Conservation (phyloP, 371 early-diverging fungal species). For the Blakeslea trispora region DNA sequence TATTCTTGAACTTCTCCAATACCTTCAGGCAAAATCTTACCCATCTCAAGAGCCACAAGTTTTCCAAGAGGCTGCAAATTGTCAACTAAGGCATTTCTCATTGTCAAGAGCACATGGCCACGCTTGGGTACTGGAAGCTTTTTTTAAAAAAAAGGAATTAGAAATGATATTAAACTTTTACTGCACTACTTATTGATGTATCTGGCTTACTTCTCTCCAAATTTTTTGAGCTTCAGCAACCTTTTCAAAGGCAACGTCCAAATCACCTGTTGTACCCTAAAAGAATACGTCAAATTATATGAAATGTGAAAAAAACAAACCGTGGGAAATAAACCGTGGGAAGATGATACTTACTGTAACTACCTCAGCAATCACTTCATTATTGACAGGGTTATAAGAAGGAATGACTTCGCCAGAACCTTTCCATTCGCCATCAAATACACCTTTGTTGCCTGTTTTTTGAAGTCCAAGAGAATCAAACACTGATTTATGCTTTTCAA, state of each 20-base stretch:
- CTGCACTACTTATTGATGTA: too few relatives aligned
- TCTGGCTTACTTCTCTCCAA: constrained; percentile 64
- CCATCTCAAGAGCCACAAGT: constrained; percentile 93
- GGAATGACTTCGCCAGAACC: constrained; percentile 78
- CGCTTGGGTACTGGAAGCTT: constrained; percentile 86
- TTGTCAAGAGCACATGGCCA: constrained; percentile 92
- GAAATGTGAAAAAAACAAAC: constrained; percentile 4
- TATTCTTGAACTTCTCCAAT: constrained; percentile 98
- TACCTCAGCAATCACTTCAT: constrained; percentile 84
- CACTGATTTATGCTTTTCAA: constrained; percentile 46
- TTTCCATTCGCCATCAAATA: constrained; percentile 89
- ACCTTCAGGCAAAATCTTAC: constrained; percentile 94
- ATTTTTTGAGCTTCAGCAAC: constrained; percentile 67
- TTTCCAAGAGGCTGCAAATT: constrained; percentile 82
- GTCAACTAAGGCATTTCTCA: constrained; percentile 81
- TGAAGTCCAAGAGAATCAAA: constrained; percentile 71
- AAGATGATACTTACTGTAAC: constrained; percentile 57
- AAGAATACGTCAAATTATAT: too few relatives aligned
- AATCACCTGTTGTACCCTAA: constrained; percentile 47
- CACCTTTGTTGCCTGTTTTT: constrained; percentile 78
- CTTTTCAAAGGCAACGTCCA: constrained; percentile 53
- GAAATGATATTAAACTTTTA: too few relatives aligned
- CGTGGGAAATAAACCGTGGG: constrained; percentile 15
- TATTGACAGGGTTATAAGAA: constrained; percentile 86
- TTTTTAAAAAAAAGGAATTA: too few relatives aligned